phyloP scores from a whole-genome alignment of 768 basidiomycete species.

The Neoboletus brunneissimus region DNA sequence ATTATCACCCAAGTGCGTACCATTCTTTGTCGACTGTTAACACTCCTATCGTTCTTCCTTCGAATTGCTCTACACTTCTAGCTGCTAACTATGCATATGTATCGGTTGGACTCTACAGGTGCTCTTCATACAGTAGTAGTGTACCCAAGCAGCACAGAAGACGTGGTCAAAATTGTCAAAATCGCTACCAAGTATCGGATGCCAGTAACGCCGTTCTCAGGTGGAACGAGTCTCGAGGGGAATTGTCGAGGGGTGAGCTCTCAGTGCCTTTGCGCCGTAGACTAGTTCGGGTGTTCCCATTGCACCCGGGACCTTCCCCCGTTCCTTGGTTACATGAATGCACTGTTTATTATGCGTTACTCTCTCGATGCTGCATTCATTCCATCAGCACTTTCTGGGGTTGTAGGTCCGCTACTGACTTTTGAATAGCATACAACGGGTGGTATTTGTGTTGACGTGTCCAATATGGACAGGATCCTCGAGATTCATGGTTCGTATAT shows the following conservation, averaged over 20 bases:
- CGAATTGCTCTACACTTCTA: background rate
- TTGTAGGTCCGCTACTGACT: conserved; percentile 1
- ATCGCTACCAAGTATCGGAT: conserved; percentile 71
- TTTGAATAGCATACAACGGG: conserved; percentile 33
- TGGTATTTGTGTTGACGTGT: conserved; percentile 80
- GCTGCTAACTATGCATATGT: background rate
- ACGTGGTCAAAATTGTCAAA: conserved; percentile 76
- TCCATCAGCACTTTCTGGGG: background rate
- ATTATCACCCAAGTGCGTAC: conserved; percentile 48
- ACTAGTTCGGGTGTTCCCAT: background rate
- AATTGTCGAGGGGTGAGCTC: conserved; percentile 61
- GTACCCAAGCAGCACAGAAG: conserved; percentile 68
- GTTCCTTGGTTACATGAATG: background rate
- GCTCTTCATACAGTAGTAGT: conserved; percentile 57
- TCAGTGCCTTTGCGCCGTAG: background rate
- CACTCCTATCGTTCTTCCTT: background rate
- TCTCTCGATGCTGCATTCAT: background rate
- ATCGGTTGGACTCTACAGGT: conserved; percentile 26
- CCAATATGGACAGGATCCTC: conserved; percentile 74
- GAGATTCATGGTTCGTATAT: conserved; percentile 59
- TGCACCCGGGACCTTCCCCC: background rate
- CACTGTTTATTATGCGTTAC: background rate
- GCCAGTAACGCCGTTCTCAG: conserved; percentile 76
- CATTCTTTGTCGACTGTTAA: background rate
- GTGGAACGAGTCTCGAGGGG: conserved; percentile 81